Evolutionary conservation across 768 basidiomycete species (phyloP).

Genomic region (Brasilioporus rufonigricans): DNA sequence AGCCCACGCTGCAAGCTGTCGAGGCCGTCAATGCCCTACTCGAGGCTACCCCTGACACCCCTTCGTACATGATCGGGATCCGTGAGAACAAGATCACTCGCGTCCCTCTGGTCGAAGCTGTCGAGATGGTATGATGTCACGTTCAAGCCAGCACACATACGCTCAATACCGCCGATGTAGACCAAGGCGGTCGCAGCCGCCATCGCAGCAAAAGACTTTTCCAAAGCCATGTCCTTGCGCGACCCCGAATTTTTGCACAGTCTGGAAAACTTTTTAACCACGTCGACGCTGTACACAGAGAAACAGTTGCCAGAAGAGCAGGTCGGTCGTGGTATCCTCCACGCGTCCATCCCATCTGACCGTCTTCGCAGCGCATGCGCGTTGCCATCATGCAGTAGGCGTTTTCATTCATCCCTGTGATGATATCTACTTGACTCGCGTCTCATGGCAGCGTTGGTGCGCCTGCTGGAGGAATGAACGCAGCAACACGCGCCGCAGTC

Average conservation of each 20-base stretch:
- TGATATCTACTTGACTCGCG: not conserved
- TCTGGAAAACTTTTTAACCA: constrained; percentile 79
- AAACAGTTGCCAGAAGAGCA: constrained; percentile 50
- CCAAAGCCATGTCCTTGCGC: constrained; percentile 80
- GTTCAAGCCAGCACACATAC: not conserved
- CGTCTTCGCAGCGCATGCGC: constrained; percentile 58
- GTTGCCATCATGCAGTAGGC: constrained; percentile 83
- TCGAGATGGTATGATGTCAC: constrained; percentile 60
- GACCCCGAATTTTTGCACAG: constrained; percentile 91
- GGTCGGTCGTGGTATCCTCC: constrained; percentile 28
- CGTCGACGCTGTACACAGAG: constrained; percentile 58
- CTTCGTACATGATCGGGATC: constrained; percentile 97
- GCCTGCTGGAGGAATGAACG: constrained; percentile 98
- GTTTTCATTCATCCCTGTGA: not conserved
- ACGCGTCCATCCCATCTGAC: constrained; percentile 8
- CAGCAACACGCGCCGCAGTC: constrained; percentile 74
- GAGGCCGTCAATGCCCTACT: constrained; percentile 90
- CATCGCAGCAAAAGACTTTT: constrained; percentile 80
- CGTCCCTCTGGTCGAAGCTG: constrained; percentile 90
- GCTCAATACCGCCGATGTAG: constrained; percentile 37
- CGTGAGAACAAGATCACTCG: constrained; percentile 94
- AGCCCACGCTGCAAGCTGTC: constrained; percentile 96
- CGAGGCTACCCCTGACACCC: constrained; percentile 81
- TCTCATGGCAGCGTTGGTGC: constrained; percentile 73
- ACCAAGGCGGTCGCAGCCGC: constrained; percentile 84